Evolutionary conservation across 306 rosid species (phyloP).

Genomic region (Sophora flavescens): DNA sequence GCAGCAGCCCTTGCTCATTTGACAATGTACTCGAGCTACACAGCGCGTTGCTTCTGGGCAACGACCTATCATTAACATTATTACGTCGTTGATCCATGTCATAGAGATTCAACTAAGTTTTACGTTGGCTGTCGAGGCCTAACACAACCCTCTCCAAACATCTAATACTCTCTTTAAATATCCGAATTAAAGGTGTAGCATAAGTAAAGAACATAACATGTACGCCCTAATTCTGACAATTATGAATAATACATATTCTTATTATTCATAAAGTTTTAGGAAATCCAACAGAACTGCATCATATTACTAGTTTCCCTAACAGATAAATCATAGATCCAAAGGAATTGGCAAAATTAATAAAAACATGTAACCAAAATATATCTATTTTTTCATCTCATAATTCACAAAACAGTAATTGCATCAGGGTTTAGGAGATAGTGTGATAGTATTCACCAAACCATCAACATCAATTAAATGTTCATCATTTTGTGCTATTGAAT

Average conservation of each 20-base stretch:
- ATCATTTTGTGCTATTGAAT: slow-evolving; percentile 3
- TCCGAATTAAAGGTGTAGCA: background rate
- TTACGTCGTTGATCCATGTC: too few relatives aligned
- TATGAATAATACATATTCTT: background rate
- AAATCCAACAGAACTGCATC: slow-evolving; percentile 11
- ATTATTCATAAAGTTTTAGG: background rate
- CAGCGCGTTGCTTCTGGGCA: too few relatives aligned
- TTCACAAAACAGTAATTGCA: slow-evolving; percentile 41
- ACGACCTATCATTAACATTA: too few relatives aligned
- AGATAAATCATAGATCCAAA: background rate
- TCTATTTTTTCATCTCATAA: background rate
- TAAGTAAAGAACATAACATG: background rate
- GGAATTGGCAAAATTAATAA: background rate
- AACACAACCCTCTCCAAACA: too few relatives aligned
- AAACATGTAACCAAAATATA: slow-evolving; percentile 14
- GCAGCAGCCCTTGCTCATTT: too few relatives aligned
- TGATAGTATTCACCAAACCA: slow-evolving; percentile 19
- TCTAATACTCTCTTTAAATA: slow-evolving; percentile 1
- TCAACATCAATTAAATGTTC: slow-evolving; percentile 7
- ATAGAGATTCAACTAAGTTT: too few relatives aligned
- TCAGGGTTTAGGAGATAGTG: slow-evolving; percentile 23
- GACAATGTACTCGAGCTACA: too few relatives aligned
- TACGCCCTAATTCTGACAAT: slow-evolving; percentile 19
- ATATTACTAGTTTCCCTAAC: slow-evolving; percentile 19
- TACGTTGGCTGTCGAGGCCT: too few relatives aligned